These are phyloP conservation scores for Sextonia rubra DNA, from an alignment of 164 flowering plant genomes.

Conservation along the genomic window DNA sequence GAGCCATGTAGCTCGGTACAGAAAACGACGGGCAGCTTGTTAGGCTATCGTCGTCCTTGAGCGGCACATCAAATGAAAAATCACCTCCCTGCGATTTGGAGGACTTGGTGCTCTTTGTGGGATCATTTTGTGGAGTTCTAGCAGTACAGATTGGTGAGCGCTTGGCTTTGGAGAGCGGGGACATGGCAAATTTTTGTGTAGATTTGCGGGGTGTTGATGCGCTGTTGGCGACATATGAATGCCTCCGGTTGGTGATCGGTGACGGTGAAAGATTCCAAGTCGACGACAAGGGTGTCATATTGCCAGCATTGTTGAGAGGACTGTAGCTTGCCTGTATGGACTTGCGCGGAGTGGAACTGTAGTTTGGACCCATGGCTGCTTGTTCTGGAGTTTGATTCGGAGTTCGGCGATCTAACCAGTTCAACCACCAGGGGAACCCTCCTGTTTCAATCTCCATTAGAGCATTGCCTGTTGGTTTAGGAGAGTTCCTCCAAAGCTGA, in stretches of 20 bases:
- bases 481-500: constrained; percentile 53
- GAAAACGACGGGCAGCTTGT: constrained; percentile 92
- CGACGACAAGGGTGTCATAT: not conserved
- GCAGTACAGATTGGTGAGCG: constrained; percentile 5
- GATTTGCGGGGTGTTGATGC: constrained; percentile 9
- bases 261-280: constrained; percentile 8
- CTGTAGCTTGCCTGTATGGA: constrained; percentile 6
- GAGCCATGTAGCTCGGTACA: constrained; percentile 82
- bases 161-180: constrained; percentile 30
- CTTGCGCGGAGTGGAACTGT: constrained; percentile 41
- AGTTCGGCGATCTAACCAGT: constrained; percentile 75
- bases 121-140: constrained; percentile 18
- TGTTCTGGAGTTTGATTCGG: constrained; percentile 28
- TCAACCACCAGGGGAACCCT: constrained; percentile 85
- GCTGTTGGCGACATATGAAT: not conserved
- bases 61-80: constrained; percentile 26
- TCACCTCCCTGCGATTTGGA: constrained; percentile 36
- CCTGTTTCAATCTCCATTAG: constrained; percentile 45
- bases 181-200: constrained; percentile 63
- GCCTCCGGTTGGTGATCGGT: constrained; percentile 27
- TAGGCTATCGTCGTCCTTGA: constrained; percentile 85
- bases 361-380: constrained; percentile 26
- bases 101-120: constrained; percentile 29
- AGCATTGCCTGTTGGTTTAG: constrained; percentile 39
- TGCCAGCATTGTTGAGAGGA: not conserved